phyloP scores from a whole-genome alignment of 768 basidiomycete genomes.

The Pisolithus albus region DNA sequence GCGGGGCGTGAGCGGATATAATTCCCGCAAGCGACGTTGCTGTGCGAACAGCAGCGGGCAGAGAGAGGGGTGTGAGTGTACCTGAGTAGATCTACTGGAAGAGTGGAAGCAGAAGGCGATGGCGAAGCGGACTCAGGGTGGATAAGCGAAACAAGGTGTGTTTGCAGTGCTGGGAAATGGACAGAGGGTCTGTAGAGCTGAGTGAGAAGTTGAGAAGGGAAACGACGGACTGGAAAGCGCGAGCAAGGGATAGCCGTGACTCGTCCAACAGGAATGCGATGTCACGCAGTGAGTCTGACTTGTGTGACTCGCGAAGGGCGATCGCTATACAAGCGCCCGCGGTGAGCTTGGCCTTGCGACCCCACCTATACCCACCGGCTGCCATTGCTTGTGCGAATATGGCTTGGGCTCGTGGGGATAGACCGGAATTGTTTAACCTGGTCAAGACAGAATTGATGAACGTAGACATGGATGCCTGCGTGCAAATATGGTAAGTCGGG shows the following conservation, averaged over 20 bases:
- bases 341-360: slow-evolving; percentile 59
- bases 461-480: slow-evolving; percentile 54
- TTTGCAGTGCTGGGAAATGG: slow-evolving; percentile 51
- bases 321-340: slow-evolving; percentile 66
- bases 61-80: slow-evolving; percentile 34
- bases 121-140: slow-evolving; percentile 21
- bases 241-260: slow-evolving; percentile 43
- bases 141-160: slow-evolving; percentile 41
- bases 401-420: slow-evolving; percentile 56
- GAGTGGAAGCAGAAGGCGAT: slow-evolving; percentile 14
- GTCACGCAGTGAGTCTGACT: slow-evolving; percentile 59
- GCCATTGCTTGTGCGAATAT: slow-evolving; percentile 66
- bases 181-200: slow-evolving; percentile 50
- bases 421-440: slow-evolving; percentile 52
- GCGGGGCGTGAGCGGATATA: slow-evolving; percentile 35
- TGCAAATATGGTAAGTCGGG: slow-evolving; percentile 8
- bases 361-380: slow-evolving; percentile 61
- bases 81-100: slow-evolving; percentile 28
- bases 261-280: slow-evolving; percentile 63
- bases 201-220: slow-evolving; percentile 50
- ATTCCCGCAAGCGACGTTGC: slow-evolving; percentile 41
- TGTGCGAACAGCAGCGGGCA: slow-evolving; percentile 34
- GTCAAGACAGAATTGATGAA: slow-evolving; percentile 57
- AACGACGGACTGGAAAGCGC: slow-evolving; percentile 47
- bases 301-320: slow-evolving; percentile 63